A percentile compares a stretch with the other conserved stretches of the same genome.
These are phyloP conservation scores for Solanum aculeatissimum DNA, from an alignment of 305 asterid genomes.

Conservation along the genomic window DNA sequence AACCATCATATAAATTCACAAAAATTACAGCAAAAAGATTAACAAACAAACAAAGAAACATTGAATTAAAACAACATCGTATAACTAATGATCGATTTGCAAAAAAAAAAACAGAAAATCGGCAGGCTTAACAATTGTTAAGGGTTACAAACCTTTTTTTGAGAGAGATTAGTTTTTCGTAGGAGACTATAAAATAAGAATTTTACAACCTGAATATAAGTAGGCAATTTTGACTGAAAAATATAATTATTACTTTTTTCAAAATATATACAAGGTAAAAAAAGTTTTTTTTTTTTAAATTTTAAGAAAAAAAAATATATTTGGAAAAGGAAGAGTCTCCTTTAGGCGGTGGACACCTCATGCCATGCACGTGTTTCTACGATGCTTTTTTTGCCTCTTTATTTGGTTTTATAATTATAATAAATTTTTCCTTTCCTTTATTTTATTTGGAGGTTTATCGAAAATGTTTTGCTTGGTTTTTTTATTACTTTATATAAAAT, in stretches of 20 bases:
- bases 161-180: not conserved
- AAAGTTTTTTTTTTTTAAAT: not conserved
- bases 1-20: not conserved
- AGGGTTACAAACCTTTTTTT: not conserved
- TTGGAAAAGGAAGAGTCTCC: not conserved
- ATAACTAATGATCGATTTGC: not conserved
- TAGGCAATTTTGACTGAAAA: not conserved
- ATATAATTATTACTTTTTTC: not conserved
- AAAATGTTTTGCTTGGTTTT: too few relatives aligned
- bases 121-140: not conserved
- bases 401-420: not conserved
- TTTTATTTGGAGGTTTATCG: too few relatives aligned
- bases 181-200: not conserved
- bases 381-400: not conserved
- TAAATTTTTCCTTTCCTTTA: too few relatives aligned
- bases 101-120: not conserved
- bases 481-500: too few relatives aligned
- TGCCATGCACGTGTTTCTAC: not conserved
- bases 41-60: not conserved
- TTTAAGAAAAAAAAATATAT: not conserved
- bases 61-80: not conserved
- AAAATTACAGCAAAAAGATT: not conserved
- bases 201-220: not conserved
- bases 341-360: not conserved
- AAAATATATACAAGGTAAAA: not conserved